Base-by-base conservation (phyloP, 495 filamentous ascomycete genomes). In the Oidiodendron maius region DNA sequence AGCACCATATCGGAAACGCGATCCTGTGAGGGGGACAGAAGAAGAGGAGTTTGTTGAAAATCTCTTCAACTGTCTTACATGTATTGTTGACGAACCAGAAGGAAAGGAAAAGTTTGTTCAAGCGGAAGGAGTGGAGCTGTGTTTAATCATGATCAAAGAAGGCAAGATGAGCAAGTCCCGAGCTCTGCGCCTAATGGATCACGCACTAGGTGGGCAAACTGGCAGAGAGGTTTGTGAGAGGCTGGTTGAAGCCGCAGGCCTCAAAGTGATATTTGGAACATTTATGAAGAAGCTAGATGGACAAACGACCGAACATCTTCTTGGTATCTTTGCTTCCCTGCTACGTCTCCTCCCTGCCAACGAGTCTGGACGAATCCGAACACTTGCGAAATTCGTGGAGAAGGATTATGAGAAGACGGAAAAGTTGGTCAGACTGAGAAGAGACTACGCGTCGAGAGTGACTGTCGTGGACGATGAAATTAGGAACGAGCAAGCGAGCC, bases 1-100 rank as follows among this genome's bases (percentile, higher is more conserved):
- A 16, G 84, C 88, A 30, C 68, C 85, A n/a, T 99, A 97, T 66
- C 83, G 94, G 16, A 88, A 86, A 65, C 78, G 81, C 23, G 93
- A 99, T 57, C 94, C 94, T 0, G 73, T 73, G 20, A 93, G 87
- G 59, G 88, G 89, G 25, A 85, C 85, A 6, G 82, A 91, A 40
- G 94, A 97, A 58, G 89, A 95, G 62, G 94, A 97, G 65, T 96
- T 85, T 62, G 83, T 93, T 41, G 89, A 95, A 62, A 96, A 97
- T 52, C 46, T 95, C 22, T 99, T 97, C 58, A 89, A 93, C 58
- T 76, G 80, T 24, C 58, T 95, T 21, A 86, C 84, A 6, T 91
- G 86, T 58, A 62, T 94, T 2, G 86, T 87, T 0, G 86, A 94
- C 60, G 82, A 89, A 47, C 58, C 72, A 2, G 70, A 72, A 20